Conservation (phyloP, 2,329 filamentous ascomycete genomes). For the Bipolaris bicolor region DNA sequence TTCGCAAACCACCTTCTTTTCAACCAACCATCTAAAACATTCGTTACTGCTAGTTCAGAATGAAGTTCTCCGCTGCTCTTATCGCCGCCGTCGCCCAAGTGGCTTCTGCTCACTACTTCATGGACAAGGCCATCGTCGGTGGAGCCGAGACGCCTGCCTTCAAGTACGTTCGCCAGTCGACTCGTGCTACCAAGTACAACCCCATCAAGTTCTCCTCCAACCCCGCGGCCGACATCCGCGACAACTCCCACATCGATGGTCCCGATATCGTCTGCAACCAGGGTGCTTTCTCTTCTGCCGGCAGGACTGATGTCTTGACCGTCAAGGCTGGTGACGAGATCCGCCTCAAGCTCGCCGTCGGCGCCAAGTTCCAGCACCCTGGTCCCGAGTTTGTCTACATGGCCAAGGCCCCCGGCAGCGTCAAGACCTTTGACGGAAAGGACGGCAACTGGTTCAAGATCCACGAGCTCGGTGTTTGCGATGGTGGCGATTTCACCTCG, state of each 20-base stretch:
- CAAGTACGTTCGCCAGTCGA: conserved; percentile 32
- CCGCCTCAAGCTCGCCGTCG: conserved; percentile 28
- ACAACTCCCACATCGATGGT: conserved; percentile 27
- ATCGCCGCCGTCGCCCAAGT: conserved; percentile 15
- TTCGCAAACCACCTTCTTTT: background rate
- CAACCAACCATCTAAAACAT: conserved; percentile 1
- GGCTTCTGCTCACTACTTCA: conserved; percentile 36
- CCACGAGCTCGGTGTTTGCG: conserved; percentile 30
- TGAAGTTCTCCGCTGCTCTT: conserved; percentile 14
- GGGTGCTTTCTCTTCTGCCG: conserved; percentile 21
- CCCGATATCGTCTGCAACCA: conserved; percentile 38
- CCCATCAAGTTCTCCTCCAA: conserved; percentile 32
- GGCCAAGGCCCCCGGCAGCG: conserved; percentile 33
- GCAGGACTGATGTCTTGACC: conserved; percentile 22
- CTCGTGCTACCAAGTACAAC: conserved; percentile 29
- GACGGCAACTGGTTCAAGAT: conserved; percentile 43
- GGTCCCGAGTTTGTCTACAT: conserved; percentile 37
- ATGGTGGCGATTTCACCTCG: conserved; percentile 23
- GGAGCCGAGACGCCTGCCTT: conserved; percentile 20
- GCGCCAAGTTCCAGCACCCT: conserved; percentile 32
- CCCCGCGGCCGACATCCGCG: conserved; percentile 24
- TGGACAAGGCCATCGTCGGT: conserved; percentile 27
- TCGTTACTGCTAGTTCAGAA: conserved; percentile 14
- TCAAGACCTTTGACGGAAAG: conserved; percentile 28
- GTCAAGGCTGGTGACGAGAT: conserved; percentile 33